These are phyloP conservation scores for Saccharomycopsis lassenensis DNA, from an alignment of 805 yeast species.

Conservation along the genomic window DNA sequence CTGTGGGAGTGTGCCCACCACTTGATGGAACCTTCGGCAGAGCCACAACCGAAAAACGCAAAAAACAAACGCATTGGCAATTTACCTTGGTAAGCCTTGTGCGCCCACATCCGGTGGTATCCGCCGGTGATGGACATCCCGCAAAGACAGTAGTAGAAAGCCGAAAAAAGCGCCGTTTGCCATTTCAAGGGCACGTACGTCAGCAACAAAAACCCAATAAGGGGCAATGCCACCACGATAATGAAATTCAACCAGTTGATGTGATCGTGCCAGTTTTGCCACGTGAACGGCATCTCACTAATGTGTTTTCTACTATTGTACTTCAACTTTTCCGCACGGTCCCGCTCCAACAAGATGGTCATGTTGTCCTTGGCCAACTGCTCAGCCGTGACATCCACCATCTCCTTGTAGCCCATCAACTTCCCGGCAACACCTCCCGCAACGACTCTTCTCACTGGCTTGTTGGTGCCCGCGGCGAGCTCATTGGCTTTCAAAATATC, in stretches of 20 bases:
- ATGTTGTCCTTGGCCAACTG: conserved; percentile 43
- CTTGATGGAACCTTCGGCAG: conserved; percentile 76
- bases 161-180: conserved; percentile 36
- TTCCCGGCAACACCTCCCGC: conserved; percentile 69
- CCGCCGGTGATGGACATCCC: conserved; percentile 80
- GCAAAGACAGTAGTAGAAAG: conserved; percentile 43
- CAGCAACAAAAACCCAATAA: conserved; percentile 38
- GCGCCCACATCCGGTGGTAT: conserved; percentile 73
- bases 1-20: conserved; percentile 88
- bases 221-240: conserved; percentile 53
- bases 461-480: conserved; percentile 74
- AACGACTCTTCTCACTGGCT: conserved; percentile 57
- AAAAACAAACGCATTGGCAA: conserved; percentile 50
- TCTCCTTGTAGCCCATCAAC: conserved; percentile 71
- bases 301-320: conserved; percentile 40
- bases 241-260: conserved; percentile 69
- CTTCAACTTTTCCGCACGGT: conserved; percentile 30
- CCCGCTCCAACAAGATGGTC: conserved; percentile 34
- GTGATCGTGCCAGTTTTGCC: conserved; percentile 59
- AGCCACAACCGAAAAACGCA: conserved; percentile 74
- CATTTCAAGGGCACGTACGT: conserved; percentile 31
- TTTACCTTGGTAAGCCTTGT: conserved; percentile 57
- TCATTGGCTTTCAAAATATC: conserved; percentile 66
- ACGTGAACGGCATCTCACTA: conserved; percentile 72
- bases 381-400: conserved; percentile 59